These are phyloP conservation scores for Pichia sp. DNA, from an alignment of 1,139 yeast genomes.

Conservation along the genomic window DNA sequence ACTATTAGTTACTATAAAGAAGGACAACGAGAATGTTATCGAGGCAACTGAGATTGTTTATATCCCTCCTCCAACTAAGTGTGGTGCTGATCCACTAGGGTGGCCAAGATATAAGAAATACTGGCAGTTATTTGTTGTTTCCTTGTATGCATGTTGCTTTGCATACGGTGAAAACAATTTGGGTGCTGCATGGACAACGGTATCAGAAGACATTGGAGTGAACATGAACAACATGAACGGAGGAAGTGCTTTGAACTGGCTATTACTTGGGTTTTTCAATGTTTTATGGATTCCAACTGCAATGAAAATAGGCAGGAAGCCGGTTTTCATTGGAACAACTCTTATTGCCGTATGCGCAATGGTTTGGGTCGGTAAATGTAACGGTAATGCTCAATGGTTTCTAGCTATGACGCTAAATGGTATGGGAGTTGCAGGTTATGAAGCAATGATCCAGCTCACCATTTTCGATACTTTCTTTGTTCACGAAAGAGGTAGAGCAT, in stretches of 20 bases:
- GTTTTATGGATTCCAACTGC: slow-evolving; percentile 22
- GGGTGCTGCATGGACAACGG: slow-evolving; percentile 22
- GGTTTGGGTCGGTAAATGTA: slow-evolving; percentile 17
- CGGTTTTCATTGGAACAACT: slow-evolving; percentile 17
- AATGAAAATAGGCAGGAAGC: slow-evolving; percentile 21
- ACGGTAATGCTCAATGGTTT: slow-evolving; percentile 20
- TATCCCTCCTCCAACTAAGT: slow-evolving; percentile 19
- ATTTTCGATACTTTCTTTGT: slow-evolving; percentile 18
- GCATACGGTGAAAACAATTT: slow-evolving; percentile 21
- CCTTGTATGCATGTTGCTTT: slow-evolving; percentile 20
- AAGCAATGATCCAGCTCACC: slow-evolving; percentile 19
- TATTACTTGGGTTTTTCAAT: slow-evolving; percentile 19
- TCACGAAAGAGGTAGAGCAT: slow-evolving; percentile 20
- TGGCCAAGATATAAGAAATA: slow-evolving; percentile 19
- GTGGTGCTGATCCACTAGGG: slow-evolving; percentile 19
- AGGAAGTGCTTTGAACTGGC: slow-evolving; percentile 21
- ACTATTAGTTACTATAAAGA: slow-evolving; percentile 9
- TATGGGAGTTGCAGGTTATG: slow-evolving; percentile 20
- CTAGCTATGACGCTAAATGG: slow-evolving; percentile 15
- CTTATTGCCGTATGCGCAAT: slow-evolving; percentile 14
- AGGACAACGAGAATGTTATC: not conserved
- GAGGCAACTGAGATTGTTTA: slow-evolving; percentile 15
- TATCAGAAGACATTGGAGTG: slow-evolving; percentile 20
- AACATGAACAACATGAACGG: slow-evolving; percentile 19
- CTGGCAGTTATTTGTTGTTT: slow-evolving; percentile 17